phyloP scores from a whole-genome alignment of 2,329 filamentous ascomycete species.

The Ophiostoma perfectum region DNA sequence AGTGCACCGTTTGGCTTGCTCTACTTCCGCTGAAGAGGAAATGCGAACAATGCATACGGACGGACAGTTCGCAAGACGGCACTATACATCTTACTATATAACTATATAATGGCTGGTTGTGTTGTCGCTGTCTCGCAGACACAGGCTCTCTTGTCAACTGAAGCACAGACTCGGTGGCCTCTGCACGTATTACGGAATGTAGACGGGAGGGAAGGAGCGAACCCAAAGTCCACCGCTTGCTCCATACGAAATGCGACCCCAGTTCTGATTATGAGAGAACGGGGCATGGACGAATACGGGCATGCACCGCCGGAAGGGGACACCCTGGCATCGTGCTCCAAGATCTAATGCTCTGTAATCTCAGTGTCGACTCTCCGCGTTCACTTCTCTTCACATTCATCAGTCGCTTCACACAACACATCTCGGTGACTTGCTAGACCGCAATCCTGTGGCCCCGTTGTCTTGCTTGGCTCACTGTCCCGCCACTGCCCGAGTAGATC shows the following conservation, averaged over 20 bases:
- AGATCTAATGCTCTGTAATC: background rate
- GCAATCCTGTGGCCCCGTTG: constrained; percentile 6
- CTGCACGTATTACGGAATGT: constrained; percentile 1
- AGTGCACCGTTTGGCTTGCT: too few relatives aligned
- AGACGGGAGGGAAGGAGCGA: constrained; percentile 4
- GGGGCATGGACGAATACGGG: background rate
- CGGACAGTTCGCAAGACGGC: background rate
- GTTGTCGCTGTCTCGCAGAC: background rate
- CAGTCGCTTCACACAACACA: too few relatives aligned
- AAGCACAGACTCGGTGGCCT: constrained; percentile 1
- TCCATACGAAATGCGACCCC: background rate
- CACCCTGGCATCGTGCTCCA: background rate
- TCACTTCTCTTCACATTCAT: background rate
- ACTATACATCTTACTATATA: too few relatives aligned
- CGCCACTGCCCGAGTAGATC: constrained; percentile 22
- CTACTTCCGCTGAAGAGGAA: background rate
- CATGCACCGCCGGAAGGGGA: background rate
- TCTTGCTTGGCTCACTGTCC: constrained; percentile 10
- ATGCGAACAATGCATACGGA: background rate
- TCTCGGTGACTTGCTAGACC: too few relatives aligned
- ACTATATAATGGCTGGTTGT: background rate
- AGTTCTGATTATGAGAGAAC: constrained; percentile 2
- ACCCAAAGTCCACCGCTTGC: background rate
- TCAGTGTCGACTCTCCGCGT: background rate
- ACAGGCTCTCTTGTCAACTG: background rate